phyloP scores from a whole-genome alignment of 129 eudicot genomes.

The Chrysanthemum seticuspe region DNA sequence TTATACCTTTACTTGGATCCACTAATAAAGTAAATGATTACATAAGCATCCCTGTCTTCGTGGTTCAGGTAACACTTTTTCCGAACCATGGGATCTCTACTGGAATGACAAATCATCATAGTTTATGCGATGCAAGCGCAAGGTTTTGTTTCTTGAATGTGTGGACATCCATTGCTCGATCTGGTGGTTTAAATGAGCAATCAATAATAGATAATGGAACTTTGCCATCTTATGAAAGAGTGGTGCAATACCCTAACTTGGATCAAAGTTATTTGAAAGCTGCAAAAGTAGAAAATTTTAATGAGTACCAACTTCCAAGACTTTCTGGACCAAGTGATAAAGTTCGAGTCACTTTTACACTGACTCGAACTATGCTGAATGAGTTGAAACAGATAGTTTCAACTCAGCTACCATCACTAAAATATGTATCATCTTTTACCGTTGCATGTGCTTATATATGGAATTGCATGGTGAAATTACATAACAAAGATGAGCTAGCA shows the following conservation, averaged over 20 bases:
- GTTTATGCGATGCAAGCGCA: neutral
- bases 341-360: neutral
- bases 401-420: neutral
- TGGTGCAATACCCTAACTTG: neutral
- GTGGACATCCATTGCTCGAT: neutral
- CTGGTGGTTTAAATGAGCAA: neutral
- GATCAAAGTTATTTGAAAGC: neutral
- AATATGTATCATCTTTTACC: neutral
- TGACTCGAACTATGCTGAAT: neutral
- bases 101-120: neutral
- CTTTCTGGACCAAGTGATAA: neutral
- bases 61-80: neutral
- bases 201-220: neutral
- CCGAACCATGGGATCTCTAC: neutral
- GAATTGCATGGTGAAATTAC: neutral
- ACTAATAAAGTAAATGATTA: neutral
- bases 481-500: neutral
- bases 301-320: neutral
- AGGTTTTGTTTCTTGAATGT: neutral
- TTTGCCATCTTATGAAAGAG: neutral
- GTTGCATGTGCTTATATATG: slow-evolving; percentile 2
- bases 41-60: neutral
- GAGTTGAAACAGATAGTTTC: neutral
- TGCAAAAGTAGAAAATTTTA: neutral
- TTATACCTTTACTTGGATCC: slow-evolving; percentile 1